These are phyloP conservation scores for Nitzschia inconspicua DNA, from an alignment of 108 stramenopile genomes.

Conservation along the genomic window DNA sequence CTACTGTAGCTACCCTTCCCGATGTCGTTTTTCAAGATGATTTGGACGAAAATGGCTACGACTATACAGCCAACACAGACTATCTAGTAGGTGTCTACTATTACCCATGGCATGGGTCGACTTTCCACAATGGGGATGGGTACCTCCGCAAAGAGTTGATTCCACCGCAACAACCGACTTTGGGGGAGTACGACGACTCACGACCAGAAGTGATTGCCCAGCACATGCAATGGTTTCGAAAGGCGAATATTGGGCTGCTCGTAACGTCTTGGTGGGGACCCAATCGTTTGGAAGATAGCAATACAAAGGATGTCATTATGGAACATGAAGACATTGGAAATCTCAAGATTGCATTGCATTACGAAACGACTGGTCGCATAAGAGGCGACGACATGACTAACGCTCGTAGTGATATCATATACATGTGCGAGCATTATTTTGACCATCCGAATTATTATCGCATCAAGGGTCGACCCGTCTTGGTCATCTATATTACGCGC, in stretches of 20 bases:
- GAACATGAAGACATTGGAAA: constrained; percentile 20
- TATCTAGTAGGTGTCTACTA: constrained; percentile 11
- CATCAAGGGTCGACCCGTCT: constrained; percentile 38
- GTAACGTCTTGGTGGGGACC: constrained; percentile 51
- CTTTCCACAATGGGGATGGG: constrained; percentile 35
- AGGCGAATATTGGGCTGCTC: constrained; percentile 47
- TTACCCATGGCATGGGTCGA: constrained; percentile 3
- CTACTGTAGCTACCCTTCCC: no score
- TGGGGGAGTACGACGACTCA: constrained; percentile 51
- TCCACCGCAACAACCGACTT: constrained; percentile 24
- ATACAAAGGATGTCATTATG: constrained; percentile 35
- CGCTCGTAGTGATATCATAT: constrained; percentile 2
- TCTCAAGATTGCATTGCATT: constrained; percentile 39
- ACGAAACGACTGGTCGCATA: constrained; percentile 30
- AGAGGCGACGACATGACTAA: constrained; percentile 18
- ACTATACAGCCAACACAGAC: constrained; percentile 4
- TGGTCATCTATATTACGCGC: constrained; percentile 42
- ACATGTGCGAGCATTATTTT: constrained; percentile 36
- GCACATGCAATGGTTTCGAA: constrained; percentile 44
- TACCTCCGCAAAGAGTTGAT: constrained; percentile 37
- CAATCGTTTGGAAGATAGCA: constrained; percentile 17
- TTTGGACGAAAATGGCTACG: neutral
- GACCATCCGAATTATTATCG: constrained; percentile 43
- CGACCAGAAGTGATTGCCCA: constrained; percentile 28
- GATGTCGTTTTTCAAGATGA: neutral